phyloP scores from a whole-genome alignment of 176 grass and related monocot genomes.

The Aechmea fasciata region DNA sequence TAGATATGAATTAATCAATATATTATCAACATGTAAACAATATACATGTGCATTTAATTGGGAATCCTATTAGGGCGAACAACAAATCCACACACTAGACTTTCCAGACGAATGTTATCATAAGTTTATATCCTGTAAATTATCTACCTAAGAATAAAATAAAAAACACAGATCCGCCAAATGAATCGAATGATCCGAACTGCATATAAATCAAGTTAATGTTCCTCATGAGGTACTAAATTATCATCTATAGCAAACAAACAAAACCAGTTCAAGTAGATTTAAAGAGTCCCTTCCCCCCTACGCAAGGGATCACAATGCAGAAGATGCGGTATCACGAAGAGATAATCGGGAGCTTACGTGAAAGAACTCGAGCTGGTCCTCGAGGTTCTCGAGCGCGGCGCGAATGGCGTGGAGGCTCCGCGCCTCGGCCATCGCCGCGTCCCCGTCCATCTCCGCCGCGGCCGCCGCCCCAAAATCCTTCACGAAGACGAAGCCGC shows the following conservation, averaged over 20 bases:
- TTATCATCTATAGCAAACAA: too few relatives aligned
- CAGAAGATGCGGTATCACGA: too few relatives aligned
- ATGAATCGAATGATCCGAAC: background rate
- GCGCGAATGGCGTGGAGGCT: constrained; percentile 80
- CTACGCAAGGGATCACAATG: background rate
- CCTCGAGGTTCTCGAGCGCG: constrained; percentile 82
- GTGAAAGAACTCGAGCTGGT: constrained; percentile 81
- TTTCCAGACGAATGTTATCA: background rate
- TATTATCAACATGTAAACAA: background rate
- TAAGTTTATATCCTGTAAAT: background rate
- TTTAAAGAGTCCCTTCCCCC: constrained; percentile 6
- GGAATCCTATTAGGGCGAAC: background rate
- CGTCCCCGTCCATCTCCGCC: constrained; percentile 9
- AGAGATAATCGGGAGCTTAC: constrained; percentile 34
- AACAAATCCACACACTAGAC: background rate
- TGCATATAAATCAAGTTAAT: too few relatives aligned
- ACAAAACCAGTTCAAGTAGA: background rate
- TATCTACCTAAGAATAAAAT: background rate
- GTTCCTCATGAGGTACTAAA: too few relatives aligned
- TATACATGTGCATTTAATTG: background rate
- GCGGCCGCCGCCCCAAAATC: constrained; percentile 5
- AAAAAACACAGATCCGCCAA: background rate
- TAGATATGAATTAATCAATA: background rate
- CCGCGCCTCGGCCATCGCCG: constrained; percentile 54
- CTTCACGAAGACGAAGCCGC: constrained; percentile 59